Conservation (phyloP, 1,284 basidiomycete species). For the Porodaedalea pini region DNA sequence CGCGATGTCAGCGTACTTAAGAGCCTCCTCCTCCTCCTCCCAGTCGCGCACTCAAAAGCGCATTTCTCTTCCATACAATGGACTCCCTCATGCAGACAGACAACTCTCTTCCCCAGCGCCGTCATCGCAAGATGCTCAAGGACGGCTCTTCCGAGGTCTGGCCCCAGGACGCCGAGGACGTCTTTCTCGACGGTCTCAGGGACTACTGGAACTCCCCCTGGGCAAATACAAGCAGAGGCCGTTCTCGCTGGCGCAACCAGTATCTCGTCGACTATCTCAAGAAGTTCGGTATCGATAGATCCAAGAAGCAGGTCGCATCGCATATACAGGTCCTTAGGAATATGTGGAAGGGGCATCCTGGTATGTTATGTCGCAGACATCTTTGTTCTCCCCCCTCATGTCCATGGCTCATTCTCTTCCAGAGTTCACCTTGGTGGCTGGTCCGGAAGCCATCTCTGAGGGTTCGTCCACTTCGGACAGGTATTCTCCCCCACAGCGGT, state of each 20-base stretch:
- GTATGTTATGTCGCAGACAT: conserved; percentile 35
- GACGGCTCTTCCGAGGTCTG: conserved; percentile 78
- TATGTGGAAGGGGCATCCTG: conserved; percentile 80
- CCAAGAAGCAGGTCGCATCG: conserved; percentile 80
- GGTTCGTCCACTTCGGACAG: conserved; percentile 26
- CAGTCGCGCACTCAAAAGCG: conserved; percentile 3
- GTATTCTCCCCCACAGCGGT: conserved; percentile 24
- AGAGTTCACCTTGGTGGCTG: conserved; percentile 67
- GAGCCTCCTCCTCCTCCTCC: not conserved
- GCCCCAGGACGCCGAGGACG: conserved; percentile 68
- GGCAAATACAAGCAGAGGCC: conserved; percentile 71
- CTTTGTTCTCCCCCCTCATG: not conserved
- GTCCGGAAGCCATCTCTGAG: conserved; percentile 63
- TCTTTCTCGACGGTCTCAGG: conserved; percentile 74
- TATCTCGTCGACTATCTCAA: conserved; percentile 75
- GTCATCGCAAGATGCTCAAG: conserved; percentile 78
- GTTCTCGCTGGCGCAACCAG: conserved; percentile 77
- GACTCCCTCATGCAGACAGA: conserved; percentile 10
- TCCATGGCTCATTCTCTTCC: conserved; percentile 22
- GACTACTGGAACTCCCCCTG: conserved; percentile 76
- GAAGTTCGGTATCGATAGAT: conserved; percentile 59
- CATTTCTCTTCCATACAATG: not conserved
- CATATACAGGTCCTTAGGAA: conserved; percentile 79
- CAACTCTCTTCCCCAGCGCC: conserved; percentile 70
- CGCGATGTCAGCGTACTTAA: conserved; percentile 2